phyloP scores from a whole-genome alignment of 208 protist genomes.

The Vickermania ingenoplastis region DNA sequence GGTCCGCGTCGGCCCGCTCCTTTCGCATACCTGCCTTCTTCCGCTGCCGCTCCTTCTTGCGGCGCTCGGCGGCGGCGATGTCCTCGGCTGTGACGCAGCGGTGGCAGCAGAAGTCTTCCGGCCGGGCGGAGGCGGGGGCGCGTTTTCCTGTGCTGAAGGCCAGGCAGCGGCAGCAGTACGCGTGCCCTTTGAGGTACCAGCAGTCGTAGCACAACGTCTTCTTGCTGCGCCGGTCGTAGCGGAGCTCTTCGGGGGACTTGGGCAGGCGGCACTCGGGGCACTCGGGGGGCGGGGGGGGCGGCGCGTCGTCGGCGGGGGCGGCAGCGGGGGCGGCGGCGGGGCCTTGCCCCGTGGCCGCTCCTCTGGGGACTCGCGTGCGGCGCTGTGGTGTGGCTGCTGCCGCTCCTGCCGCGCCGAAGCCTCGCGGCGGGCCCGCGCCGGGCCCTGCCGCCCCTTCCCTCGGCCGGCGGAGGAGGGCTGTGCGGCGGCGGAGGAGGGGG shows the following conservation, averaged over 20 bases:
- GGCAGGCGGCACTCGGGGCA: slow-evolving; percentile 50
- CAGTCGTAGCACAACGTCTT: slow-evolving; percentile 68
- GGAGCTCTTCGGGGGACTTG: slow-evolving; percentile 58
- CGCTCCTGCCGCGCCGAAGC: too few species aligned
- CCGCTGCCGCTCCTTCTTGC: neutral
- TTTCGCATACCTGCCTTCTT: neutral
- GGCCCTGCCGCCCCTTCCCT: too few species aligned
- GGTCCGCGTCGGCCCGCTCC: neutral
- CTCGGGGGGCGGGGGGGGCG: neutral
- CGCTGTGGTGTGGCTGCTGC: too few species aligned
- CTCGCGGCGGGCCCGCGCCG: too few species aligned
- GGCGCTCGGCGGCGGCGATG: neutral
- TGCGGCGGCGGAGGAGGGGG: neutral
- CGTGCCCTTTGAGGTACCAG: slow-evolving; percentile 56
- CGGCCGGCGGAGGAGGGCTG: too few species aligned
- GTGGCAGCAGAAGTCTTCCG: slow-evolving; percentile 2
- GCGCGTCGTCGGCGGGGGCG: neutral
- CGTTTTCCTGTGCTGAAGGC: slow-evolving; percentile 56
- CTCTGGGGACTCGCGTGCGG: too few species aligned
- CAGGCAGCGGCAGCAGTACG: slow-evolving; percentile 50
- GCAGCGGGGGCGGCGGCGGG: neutral
- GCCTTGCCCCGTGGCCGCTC: neutral
- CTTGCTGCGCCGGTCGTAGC: slow-evolving; percentile 34
- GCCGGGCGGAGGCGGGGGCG: slow-evolving; percentile 1
- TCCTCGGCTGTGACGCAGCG: neutral